Base-by-base conservation (phyloP, 2,329 filamentous ascomycete genomes). In the Eurotiales sp. region DNA sequence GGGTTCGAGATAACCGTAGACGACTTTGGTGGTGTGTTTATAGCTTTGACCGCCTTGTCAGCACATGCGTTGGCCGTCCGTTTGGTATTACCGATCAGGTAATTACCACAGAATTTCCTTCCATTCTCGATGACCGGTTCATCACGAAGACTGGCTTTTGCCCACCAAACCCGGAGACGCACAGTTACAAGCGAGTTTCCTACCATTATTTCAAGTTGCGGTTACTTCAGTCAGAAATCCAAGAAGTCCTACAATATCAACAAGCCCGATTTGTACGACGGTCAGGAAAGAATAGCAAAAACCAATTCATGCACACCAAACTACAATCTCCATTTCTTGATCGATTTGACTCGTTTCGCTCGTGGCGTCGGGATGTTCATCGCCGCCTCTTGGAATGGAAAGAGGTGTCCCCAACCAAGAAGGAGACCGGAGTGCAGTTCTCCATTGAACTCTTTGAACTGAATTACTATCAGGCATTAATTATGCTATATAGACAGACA, bases 1-100 rank as follows among this genome's bases (percentile, higher is more conserved):
- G 90, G 80, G 79, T 90, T 34, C 84, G 92, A 48, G 93, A 97
- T 67, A 79, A 96, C 56, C 84, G 90, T 46, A 81, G 92, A 51
- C 82, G 92, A 27, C 76, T 97, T 12, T 97, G 91, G 90, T 97
- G 93, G 92, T 96, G 90, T 72, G 91, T 91, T 1, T 97, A 97
- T 70, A 92, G 89, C 4, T 83, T 97, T 50, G 92, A 97, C 69
- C 83, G 92, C n/a, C 83, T 97, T 4, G 92, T 97, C 46, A 93
- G 90, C 63, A 91, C 90, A 19, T 96, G 91, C 60, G 92, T 97
- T 22, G 92, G 92, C 32, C 80, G 92, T 50, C 93, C 92, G 6
- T 95, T 96, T 63, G 91, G 92, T 25, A 90, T 97, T 56, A 91
- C 87, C n/a, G 93, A 97, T 72, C 88, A 95, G 66, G 89, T 95